Evolutionary conservation across 768 basidiomycete genomes (phyloP).

Genomic region (Leccinum ochraceum): DNA sequence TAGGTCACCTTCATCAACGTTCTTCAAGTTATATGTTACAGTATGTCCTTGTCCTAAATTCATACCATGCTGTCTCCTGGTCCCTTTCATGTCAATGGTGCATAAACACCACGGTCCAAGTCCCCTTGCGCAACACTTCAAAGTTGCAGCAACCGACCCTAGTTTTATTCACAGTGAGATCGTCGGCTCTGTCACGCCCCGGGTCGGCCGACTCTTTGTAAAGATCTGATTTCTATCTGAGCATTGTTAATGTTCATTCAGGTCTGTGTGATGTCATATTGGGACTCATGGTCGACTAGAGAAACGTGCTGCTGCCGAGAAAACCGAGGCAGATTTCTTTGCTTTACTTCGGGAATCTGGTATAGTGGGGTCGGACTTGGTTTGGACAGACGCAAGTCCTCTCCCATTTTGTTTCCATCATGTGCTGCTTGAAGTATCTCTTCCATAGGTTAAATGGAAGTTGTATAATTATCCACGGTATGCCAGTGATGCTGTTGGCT

Average conservation of each 20-base stretch:
- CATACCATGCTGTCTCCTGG: no score
- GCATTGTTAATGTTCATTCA: background rate
- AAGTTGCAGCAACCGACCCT: no score
- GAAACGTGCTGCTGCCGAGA: constrained; percentile 80
- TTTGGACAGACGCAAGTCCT: constrained; percentile 76
- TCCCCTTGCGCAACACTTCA: no score
- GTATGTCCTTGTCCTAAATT: no score
- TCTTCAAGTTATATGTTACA: no score
- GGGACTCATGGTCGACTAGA: constrained; percentile 38
- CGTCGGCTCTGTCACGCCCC: no score
- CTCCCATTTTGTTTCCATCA: constrained; percentile 1
- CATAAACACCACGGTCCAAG: no score
- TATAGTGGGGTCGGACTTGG: constrained; percentile 47
- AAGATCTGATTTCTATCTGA: no score
- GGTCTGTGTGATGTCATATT: background rate
- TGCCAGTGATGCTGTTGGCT: constrained; percentile 75
- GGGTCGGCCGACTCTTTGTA: no score
- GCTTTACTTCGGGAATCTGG: constrained; percentile 69
- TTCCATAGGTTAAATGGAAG: constrained; percentile 62
- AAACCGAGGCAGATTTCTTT: constrained; percentile 85
- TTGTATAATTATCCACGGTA: constrained; percentile 83
- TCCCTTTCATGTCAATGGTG: no score
- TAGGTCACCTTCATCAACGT: no score
- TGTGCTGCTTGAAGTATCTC: constrained; percentile 1
- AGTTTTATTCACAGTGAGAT: no score